phyloP scores from a whole-genome alignment of 495 filamentous ascomycete genomes.

The Lasiosphaeris hirsuta region DNA sequence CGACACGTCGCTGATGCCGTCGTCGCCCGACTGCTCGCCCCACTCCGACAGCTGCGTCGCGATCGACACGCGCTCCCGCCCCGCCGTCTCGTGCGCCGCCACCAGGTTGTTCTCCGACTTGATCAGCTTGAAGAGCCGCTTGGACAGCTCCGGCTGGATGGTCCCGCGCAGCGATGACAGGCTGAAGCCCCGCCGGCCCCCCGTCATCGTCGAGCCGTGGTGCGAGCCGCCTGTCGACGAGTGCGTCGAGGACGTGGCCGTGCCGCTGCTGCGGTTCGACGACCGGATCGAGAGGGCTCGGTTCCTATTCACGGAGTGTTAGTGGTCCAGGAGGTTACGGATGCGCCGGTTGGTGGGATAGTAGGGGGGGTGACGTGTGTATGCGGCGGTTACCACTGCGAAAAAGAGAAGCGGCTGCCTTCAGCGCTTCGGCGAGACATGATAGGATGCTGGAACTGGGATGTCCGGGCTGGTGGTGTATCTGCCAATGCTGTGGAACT shows the following conservation, averaged over 20 bases:
- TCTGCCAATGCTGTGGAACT: background rate
- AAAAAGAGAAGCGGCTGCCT: conserved; percentile 21
- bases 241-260: conserved; percentile 30
- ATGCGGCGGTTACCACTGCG: conserved; percentile 20
- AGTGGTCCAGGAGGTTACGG: background rate
- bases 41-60: conserved; percentile 93
- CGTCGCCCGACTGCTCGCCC: conserved; percentile 87
- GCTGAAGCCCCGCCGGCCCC: conserved; percentile 62
- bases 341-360: background rate
- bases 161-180: conserved; percentile 77
- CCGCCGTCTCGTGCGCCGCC: conserved; percentile 75
- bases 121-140: conserved; percentile 82
- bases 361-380: background rate
- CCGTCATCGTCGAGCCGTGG: conserved; percentile 15
- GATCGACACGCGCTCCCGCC: conserved; percentile 73
- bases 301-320: conserved; percentile 48
- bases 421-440: conserved; percentile 30
- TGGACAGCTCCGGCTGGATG: conserved; percentile 78
- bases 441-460: conserved; percentile 5
- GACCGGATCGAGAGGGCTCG: conserved; percentile 50
- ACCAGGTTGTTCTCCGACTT: conserved; percentile 88
- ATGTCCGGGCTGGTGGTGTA: background rate
- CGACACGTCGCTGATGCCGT: conserved; percentile 78
- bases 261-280: conserved; percentile 27
- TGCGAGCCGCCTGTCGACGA: conserved; percentile 42